A percentile compares a stretch with the other conserved stretches of the same genome.
Evolutionary conservation across 176 grass and related monocot genomes (phyloP).

Genomic region (Coix lacrymajobi): DNA sequence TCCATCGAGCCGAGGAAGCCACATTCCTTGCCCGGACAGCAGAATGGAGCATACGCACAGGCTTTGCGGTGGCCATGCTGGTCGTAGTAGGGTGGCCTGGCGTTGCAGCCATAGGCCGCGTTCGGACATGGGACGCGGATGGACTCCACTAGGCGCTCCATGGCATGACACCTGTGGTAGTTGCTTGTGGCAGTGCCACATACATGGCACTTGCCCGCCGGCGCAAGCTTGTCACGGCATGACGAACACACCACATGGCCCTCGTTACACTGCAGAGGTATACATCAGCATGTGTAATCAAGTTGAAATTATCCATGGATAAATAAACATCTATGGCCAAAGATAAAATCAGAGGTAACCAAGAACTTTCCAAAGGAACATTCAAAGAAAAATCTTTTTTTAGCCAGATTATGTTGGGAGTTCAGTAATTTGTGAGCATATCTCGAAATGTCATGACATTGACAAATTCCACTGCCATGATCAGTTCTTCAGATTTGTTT

Average conservation of each 20-base stretch:
- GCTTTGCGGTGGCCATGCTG: background rate
- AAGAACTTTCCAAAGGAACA: background rate
- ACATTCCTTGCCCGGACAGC: background rate
- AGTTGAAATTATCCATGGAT: background rate
- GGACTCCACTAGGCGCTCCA: background rate
- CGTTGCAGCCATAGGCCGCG: background rate
- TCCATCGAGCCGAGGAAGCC: background rate
- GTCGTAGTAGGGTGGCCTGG: background rate
- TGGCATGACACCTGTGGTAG: background rate
- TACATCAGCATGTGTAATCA: background rate
- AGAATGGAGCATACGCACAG: background rate
- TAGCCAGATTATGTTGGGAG: background rate
- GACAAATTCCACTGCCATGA: background rate
- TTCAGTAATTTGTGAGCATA: background rate
- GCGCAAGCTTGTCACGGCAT: background rate
- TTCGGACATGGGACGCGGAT: background rate
- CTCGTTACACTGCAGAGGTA: background rate
- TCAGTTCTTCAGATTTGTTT: background rate
- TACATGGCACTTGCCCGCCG: background rate
- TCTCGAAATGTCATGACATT: background rate
- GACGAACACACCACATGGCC: constrained; percentile 21
- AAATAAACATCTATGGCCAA: background rate
- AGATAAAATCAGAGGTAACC: background rate
- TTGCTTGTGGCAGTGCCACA: background rate
- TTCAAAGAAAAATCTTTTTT: background rate